Evolutionary conservation across 192 early-diverging fungal species (phyloP).

Genomic region (Coemansia umbellata): DNA sequence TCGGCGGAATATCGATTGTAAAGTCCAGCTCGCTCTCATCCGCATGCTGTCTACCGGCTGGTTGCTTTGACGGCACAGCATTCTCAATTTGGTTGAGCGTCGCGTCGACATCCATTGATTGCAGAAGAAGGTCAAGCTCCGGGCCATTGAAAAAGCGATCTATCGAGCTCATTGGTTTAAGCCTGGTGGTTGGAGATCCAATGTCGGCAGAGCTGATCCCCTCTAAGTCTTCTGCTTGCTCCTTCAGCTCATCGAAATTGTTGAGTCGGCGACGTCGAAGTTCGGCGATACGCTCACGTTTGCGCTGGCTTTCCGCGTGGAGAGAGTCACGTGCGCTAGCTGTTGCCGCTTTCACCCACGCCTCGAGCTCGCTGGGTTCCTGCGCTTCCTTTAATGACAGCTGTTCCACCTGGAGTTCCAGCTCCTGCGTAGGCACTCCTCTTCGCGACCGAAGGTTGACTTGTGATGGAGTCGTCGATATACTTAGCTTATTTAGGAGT

Average conservation of each 20-base stretch:
- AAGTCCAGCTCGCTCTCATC: slow-evolving; percentile 19
- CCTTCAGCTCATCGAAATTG: not conserved
- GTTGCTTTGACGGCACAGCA: slow-evolving; percentile 11
- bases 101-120: slow-evolving; percentile 10
- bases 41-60: not conserved
- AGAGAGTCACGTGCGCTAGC: slow-evolving; percentile 4
- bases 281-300: slow-evolving; percentile 38
- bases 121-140: slow-evolving; percentile 33
- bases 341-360: not conserved
- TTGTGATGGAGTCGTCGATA: slow-evolving; percentile 19
- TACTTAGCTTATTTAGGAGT: slow-evolving; percentile 18
- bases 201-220: not conserved
- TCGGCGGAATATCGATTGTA: slow-evolving; percentile 44
- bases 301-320: slow-evolving; percentile 25
- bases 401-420: slow-evolving; percentile 4
- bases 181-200: too few species aligned
- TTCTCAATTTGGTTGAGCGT: slow-evolving; percentile 1
- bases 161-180: not conserved
- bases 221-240: not conserved
- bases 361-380: slow-evolving; percentile 3
- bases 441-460: slow-evolving; percentile 22
- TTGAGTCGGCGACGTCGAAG: slow-evolving; percentile 26
- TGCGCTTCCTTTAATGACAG: too few species aligned
- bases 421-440: slow-evolving; percentile 6
- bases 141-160: slow-evolving; percentile 35